Evolutionary conservation across 2,329 filamentous ascomycete species (phyloP), one percentile per base, ranked within the genome.

Genomic region (Cladosporium sp.): DNA sequence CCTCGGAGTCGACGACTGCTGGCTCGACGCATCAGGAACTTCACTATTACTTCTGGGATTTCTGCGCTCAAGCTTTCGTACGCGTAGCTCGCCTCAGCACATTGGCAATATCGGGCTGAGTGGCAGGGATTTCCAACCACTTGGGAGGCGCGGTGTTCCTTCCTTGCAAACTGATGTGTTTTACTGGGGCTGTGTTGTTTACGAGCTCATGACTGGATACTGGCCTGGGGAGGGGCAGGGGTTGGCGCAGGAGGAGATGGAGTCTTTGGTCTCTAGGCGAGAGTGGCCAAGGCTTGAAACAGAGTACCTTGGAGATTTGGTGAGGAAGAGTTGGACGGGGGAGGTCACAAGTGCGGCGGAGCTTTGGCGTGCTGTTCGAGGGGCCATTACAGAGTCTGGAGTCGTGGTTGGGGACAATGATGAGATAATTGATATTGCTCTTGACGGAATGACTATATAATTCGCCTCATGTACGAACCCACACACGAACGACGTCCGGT

Each of bases 141-240:
- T 37, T 37, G 22, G 19, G 16, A 22, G 4, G 10, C 11, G 11
- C 3, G 14, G 7, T 4, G 11, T 22, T 9, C 34, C 45, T 14
- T 28, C 45, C 3, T 8, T 48, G 45, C 6, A 33, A 18, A 48
- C 35, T 31, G 45, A 48, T 18, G 3, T 48, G 16, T 48, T 48
- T 9, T 13, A 16, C 19, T 48, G 45, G 34, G 45, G 45, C 8
- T 48, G 34, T 40, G 34, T 48, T 22, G n/a, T 48, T 14, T 48
- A 48, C 8, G 22, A 31, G 45, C 33, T 48, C 3, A 38, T 38
- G 45, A 40, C 34, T 16, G 34, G 13, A 5, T 18, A 48, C 45
- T 40, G 45, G 45, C 45, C 34, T 5, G 45, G 45, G 5, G 34
- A 48, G n/a, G 45, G 34, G 5, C 45, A 38, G n/a, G 45, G 45